Percentiles rank a stretch among this genome's conserved stretches.
Evolutionary conservation across 441 rosid genomes (phyloP).

Genomic region (Bocquillonia castaneifolia): DNA sequence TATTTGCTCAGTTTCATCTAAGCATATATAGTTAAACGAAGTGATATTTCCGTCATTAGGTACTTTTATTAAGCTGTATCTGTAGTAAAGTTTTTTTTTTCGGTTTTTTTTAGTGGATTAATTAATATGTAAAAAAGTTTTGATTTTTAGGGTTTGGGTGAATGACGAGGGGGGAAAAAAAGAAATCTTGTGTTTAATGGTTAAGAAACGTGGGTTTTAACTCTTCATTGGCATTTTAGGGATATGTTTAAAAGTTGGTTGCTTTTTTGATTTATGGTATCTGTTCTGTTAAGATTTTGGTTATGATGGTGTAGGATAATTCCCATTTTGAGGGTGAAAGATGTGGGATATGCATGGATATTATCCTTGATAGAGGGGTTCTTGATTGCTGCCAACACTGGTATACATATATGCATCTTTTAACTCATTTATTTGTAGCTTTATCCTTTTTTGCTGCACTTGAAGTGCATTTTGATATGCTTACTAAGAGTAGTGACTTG

Average conservation of each 20-base stretch:
- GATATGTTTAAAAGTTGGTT: too few species aligned
- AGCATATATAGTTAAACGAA: not conserved
- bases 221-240: too few species aligned
- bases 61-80: not conserved
- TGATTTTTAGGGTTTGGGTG: not conserved
- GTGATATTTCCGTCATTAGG: not conserved
- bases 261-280: not conserved
- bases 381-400: conserved; percentile 97
- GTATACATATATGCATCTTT: conserved; percentile 33
- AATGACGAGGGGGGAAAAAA: not conserved
- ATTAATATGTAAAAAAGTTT: not conserved
- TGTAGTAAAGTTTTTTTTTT: not conserved
- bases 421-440: conserved; percentile 5
- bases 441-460: not conserved
- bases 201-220: not conserved
- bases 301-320: conserved; percentile 42
- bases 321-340: conserved; percentile 62
- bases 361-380: conserved; percentile 80
- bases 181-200: not conserved
- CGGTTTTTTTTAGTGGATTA: conserved; percentile 8
- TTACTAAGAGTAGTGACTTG: conserved; percentile 24
- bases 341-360: conserved; percentile 98
- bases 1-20: not conserved
- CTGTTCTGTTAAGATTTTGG: not conserved
- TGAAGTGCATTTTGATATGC: not conserved